phyloP scores from a whole-genome alignment of 225 moss, liverwort and hornwort genomes.

The Polytrichum commune region DNA sequence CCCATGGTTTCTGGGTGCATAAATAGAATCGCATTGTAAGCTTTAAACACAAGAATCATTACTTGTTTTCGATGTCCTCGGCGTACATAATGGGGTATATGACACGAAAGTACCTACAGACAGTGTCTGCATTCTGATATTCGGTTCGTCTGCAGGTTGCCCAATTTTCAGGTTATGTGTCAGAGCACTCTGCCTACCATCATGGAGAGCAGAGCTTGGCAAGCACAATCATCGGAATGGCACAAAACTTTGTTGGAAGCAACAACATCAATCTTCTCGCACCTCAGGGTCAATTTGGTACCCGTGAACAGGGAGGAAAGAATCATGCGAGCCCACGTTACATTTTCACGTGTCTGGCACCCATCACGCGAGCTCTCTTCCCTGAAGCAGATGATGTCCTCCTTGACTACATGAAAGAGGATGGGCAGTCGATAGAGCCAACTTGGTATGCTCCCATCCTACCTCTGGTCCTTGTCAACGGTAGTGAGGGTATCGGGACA shows the following conservation, averaged over 20 bases:
- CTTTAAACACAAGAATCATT: too few species aligned
- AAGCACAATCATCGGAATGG: conserved; percentile 92
- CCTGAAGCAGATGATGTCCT: conserved; percentile 86
- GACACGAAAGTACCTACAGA: neutral
- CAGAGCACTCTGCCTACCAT: conserved; percentile 93
- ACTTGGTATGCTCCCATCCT: conserved; percentile 92
- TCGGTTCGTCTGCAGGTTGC: conserved; percentile 47
- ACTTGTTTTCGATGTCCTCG: too few species aligned
- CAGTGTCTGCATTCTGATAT: neutral
- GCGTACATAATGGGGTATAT: too few species aligned
- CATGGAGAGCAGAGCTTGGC: conserved; percentile 81
- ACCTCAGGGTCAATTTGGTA: conserved; percentile 93
- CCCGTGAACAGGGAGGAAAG: conserved; percentile 98
- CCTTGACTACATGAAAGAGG: conserved; percentile 85
- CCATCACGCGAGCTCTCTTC: conserved; percentile 80
- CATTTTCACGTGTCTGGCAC: conserved; percentile 83
- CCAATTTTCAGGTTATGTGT: conserved; percentile 90
- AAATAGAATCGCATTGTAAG: too few species aligned
- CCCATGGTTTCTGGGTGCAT: too few species aligned
- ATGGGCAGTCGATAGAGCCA: conserved; percentile 87
- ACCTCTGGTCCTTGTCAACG: conserved; percentile 93
- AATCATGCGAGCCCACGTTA: conserved; percentile 98
- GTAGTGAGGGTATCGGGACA: conserved; percentile 97
- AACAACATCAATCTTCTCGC: conserved; percentile 94
- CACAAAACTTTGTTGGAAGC: conserved; percentile 94